Evolutionary conservation across 2,329 filamentous ascomycete species (phyloP).

Genomic region (Magnaporthiopsis poae): DNA sequence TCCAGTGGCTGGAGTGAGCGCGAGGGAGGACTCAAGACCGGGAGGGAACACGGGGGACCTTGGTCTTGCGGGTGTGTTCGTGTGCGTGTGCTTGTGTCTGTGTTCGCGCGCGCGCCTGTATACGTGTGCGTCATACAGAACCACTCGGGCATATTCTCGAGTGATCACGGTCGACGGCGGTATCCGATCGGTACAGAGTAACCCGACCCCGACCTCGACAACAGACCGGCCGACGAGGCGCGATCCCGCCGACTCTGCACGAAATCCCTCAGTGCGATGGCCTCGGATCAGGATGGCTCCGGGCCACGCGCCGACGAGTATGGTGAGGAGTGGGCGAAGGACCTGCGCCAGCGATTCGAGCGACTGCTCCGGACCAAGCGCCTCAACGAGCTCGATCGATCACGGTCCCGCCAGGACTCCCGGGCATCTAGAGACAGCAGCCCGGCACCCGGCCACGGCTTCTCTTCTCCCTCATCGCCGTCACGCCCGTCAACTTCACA

Average conservation of each 20-base stretch:
- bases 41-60: neutral
- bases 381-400: conserved; percentile 70
- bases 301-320: conserved; percentile 30
- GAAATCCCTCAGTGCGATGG: conserved; percentile 17
- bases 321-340: conserved; percentile 67
- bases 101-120: neutral
- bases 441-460: conserved; percentile 39
- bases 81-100: neutral
- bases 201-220: neutral
- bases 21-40: neutral
- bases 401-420: conserved; percentile 49
- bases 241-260: neutral
- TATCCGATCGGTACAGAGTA: neutral
- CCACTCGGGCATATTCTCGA: neutral
- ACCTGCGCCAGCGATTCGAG: conserved; percentile 75
- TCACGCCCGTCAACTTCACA: conserved; percentile 10
- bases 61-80: neutral
- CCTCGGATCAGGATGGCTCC: conserved; percentile 16
- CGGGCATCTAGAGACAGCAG: conserved; percentile 39
- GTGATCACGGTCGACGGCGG: conserved; percentile 1
- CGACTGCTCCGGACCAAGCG: conserved; percentile 76
- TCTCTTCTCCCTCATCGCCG: conserved; percentile 25
- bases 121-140: neutral
- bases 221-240: neutral
- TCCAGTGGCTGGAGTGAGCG: neutral